Base-by-base conservation (phyloP, 2,329 filamentous ascomycete genomes). In the Tolypocladium pustulatum region DNA sequence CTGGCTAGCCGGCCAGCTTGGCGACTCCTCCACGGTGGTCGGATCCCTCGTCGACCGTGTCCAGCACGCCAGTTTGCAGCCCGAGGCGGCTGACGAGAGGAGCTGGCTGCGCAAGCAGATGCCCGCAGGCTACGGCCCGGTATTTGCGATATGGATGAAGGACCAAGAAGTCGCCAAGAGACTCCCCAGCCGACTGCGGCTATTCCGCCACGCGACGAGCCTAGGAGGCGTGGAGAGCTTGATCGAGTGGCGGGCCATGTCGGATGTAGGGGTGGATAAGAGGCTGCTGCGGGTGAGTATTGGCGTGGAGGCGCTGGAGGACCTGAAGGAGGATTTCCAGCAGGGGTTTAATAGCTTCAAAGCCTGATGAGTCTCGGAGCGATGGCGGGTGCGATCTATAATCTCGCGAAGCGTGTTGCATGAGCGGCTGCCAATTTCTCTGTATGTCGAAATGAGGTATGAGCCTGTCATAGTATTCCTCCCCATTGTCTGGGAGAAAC, bases 191-290 rank as follows among this genome's bases (percentile, higher is more conserved):
- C 89, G 89, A 72, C 74, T 97, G 70, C 70, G 78, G 2, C 80
- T 96, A 52, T 97, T 97, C 77, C 90, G 96, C 66, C 94, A 99
- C 73, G 94, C 94, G 7, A 99, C 94, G 2, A 95, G 90, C 71
- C 74, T 97, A 34, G 94, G 94, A 2, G 93, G 94, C 5, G 91
- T 97, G 12, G 94, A 97, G 81, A 94, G 90, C 68, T 74, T 97
- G 76, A 92, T 99, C 65, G 94, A 99, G 81, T 99, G 94, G 94
- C 81, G 94, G 60, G 84, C 88, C 54, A 94, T 99, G 90, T 87
- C 86, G 60, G 94, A 99, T 77, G 67, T 73, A 3, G 78, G 71
- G 1, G 86, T 95, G 43, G 90, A 95, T 68, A 82, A 79, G 68
- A 78, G 83, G 59, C 72, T 97, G 70, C 68, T 97, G 72, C 78